Conservation (phyloP, 2,329 filamentous ascomycete species). For the Phyllosticta ampelicida region DNA sequence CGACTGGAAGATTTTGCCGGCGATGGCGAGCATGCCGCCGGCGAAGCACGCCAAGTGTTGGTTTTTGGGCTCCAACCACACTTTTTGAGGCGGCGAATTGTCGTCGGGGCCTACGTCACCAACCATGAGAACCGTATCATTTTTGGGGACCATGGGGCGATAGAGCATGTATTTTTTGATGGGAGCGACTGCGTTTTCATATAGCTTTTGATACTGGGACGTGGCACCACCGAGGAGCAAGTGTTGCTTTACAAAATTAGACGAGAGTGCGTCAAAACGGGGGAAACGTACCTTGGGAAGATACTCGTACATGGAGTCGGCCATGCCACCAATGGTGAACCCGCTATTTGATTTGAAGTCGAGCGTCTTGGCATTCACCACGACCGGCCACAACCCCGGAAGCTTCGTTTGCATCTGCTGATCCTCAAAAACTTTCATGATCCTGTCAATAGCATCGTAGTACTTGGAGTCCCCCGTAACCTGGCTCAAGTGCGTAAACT, state of each 20-base stretch:
- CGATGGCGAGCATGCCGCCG: conserved; percentile 53
- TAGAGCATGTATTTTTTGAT: conserved; percentile 40
- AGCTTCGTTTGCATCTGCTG: conserved; percentile 22
- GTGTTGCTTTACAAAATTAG: conserved; percentile 30
- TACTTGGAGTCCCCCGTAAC: conserved; percentile 26
- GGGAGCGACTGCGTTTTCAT: conserved; percentile 38
- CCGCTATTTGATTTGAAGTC: conserved; percentile 19
- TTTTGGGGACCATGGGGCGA: conserved; percentile 31
- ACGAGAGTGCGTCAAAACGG: not conserved
- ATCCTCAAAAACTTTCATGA: conserved; percentile 22
- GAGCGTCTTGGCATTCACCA: conserved; percentile 25
- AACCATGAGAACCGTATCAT: conserved; percentile 19
- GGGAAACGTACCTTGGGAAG: conserved; percentile 19
- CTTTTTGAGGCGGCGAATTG: conserved; percentile 15
- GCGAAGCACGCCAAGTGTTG: conserved; percentile 46
- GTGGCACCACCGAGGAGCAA: conserved; percentile 31
- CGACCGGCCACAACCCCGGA: conserved; percentile 29
- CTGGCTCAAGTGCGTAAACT: conserved; percentile 29
- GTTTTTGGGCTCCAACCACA: conserved; percentile 2
- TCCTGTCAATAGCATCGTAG: conserved; percentile 26
- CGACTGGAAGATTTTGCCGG: conserved; percentile 45
- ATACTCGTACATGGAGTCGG: conserved; percentile 30
- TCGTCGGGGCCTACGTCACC: conserved; percentile 23
- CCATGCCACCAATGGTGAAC: conserved; percentile 28
- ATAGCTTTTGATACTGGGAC: conserved; percentile 42